Base-by-base conservation (phyloP, 2,329 filamentous ascomycete genomes). In the Aaosphaeria arxii region DNA sequence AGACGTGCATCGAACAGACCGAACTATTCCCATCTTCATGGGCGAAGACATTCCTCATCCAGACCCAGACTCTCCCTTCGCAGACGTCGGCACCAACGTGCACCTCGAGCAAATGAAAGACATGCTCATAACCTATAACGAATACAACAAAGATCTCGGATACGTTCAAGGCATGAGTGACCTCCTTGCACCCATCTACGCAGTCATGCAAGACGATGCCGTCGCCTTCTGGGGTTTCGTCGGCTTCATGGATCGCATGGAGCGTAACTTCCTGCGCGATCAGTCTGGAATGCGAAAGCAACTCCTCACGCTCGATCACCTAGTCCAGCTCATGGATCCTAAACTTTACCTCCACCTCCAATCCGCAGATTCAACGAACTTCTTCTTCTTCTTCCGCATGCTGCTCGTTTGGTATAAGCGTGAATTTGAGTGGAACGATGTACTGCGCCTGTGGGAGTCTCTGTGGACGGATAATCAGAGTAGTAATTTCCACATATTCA, bases 311-410 rank as follows among this genome's bases (percentile, higher is more conserved):
- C 83, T 99, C 4, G 91, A 99, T 64, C 91, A 99, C 56, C 85
- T 99, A 1, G 91, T 97, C 9, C 91, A 95, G 66, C 89, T 99
- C 48, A 91, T 99, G 84, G 94, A 99, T 58, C 94, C 95, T 0
- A 88, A 91, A 66, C 83, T 99, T 6, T 97, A 96, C 71, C 79
- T 88, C 2, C 94, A 99, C 61, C 82, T 99, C 0, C 84, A 95
- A 69, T 85, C 82, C 11, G 89, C 91, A 17, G 95, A 99, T 62
- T 95, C 88, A 63, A 99, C 94, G 28, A 99, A 99, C 70, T 99
- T 99, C 72, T 99, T 99, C 74, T 99, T 99, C 77, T 97, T 99
- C 77, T 99, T 97, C 82, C 88, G 94, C 51, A 97, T 97, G 94
- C 79, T 99, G 32, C 79, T 99, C 1, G 94, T 99, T 7, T 99